Evolutionary conservation across 148 eudicot species (phyloP).

Genomic region (Gaultheria prostrata): DNA sequence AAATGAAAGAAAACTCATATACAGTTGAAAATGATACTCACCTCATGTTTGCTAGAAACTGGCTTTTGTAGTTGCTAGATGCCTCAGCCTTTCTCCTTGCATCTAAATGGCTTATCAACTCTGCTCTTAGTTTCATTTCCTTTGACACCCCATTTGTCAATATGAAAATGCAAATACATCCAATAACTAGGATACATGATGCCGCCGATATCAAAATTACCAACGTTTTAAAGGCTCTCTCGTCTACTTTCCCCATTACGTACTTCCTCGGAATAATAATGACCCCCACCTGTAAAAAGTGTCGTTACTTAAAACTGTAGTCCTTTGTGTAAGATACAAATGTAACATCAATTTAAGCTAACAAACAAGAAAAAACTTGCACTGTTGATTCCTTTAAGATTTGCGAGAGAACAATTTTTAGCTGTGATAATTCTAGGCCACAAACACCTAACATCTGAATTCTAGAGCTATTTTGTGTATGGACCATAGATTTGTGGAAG

Average conservation of each 20-base stretch:
- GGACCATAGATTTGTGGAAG: neutral
- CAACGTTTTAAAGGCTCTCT: conserved; percentile 73
- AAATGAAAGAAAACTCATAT: neutral
- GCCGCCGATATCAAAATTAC: conserved; percentile 82
- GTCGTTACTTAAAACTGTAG: neutral
- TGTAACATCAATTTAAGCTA: neutral
- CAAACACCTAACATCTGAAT: neutral
- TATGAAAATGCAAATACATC: conserved; percentile 85
- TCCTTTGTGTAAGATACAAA: neutral
- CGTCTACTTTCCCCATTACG: conserved; percentile 93
- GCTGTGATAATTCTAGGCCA: neutral
- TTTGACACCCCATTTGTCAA: conserved; percentile 95
- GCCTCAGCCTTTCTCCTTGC: conserved; percentile 97
- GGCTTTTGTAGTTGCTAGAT: conserved; percentile 96
- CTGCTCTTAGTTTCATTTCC: conserved; percentile 98
- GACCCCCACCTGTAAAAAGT: conserved; percentile 76
- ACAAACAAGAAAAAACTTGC: conserved; percentile 9
- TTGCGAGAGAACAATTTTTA: neutral
- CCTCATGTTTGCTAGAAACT: conserved; percentile 99
- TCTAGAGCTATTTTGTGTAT: neutral
- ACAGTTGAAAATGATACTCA: conserved; percentile 20
- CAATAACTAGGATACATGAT: conserved; percentile 69
- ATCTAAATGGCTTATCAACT: conserved; percentile 79
- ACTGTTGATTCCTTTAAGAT: neutral
- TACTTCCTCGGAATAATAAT: conserved; percentile 85